phyloP scores from a whole-genome alignment of 805 yeast genomes.

The Wickerhamiella musiphila region DNA sequence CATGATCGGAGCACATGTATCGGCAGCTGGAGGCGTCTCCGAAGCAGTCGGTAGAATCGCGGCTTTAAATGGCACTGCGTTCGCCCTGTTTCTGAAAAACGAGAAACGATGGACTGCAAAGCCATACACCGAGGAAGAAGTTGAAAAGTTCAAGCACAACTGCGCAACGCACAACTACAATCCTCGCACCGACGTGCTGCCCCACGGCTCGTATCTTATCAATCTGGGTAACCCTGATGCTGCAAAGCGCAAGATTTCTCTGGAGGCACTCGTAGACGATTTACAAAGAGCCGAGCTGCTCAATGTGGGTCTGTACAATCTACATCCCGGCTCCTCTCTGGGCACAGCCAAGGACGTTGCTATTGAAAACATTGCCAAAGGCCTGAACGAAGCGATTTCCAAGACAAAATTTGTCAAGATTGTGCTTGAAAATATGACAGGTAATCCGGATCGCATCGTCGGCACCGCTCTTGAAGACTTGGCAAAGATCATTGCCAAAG shows the following conservation, averaged over 20 bases:
- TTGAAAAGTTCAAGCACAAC: slow-evolving; percentile 40
- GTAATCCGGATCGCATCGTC: slow-evolving; percentile 68
- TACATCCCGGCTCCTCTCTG: slow-evolving; percentile 76
- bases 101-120: slow-evolving; percentile 89
- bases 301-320: slow-evolving; percentile 71
- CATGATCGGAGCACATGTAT: slow-evolving; percentile 81
- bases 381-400: slow-evolving; percentile 60
- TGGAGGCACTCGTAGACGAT: slow-evolving; percentile 69
- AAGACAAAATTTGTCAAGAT: slow-evolving; percentile 68
- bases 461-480: slow-evolving; percentile 72
- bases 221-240: slow-evolving; percentile 81
- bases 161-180: slow-evolving; percentile 44
- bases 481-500: slow-evolving; percentile 49
- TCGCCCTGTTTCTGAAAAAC: slow-evolving; percentile 79
- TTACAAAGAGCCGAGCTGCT: slow-evolving; percentile 70
- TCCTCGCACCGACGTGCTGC: slow-evolving; percentile 42
- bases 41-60: slow-evolving; percentile 46
- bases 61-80: slow-evolving; percentile 51
- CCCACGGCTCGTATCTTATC: slow-evolving; percentile 90
- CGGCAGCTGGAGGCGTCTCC: slow-evolving; percentile 62
- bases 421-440: slow-evolving; percentile 95
- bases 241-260: slow-evolving; percentile 62
- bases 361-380: slow-evolving; percentile 50
- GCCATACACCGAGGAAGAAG: slow-evolving; percentile 49
- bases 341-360: slow-evolving; percentile 53